phyloP scores from a whole-genome alignment of 179 eudicot genomes.

The Spinacia oleracea region DNA sequence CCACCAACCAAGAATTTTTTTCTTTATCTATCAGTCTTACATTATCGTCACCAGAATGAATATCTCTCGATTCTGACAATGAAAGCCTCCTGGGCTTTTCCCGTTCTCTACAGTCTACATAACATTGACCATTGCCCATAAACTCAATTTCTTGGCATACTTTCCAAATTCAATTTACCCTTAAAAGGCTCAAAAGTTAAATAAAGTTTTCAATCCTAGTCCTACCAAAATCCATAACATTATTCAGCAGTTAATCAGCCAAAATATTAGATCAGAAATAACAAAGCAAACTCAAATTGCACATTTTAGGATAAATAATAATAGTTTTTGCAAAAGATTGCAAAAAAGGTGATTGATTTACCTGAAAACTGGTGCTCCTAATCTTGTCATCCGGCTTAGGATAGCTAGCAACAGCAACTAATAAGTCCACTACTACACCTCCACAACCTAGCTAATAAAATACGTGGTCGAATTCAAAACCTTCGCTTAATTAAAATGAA shows the following conservation, averaged over 20 bases:
- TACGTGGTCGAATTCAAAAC: too few species aligned
- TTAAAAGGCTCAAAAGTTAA: too few species aligned
- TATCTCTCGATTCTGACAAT: too few species aligned
- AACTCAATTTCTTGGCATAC: background rate
- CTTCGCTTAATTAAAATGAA: too few species aligned
- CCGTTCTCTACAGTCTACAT: background rate
- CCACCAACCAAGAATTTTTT: too few species aligned
- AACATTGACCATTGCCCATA: background rate
- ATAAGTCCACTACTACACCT: conserved; percentile 45
- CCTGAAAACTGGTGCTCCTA: conserved; percentile 86
- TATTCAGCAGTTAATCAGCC: background rate
- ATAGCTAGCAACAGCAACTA: conserved; percentile 71
- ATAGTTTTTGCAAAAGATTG: background rate
- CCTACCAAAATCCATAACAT: background rate
- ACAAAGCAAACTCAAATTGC: background rate
- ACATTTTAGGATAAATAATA: background rate
- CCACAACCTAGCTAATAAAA: conserved; percentile 74
- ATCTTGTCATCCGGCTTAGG: conserved; percentile 93
- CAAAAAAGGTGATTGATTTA: conserved; percentile 7
- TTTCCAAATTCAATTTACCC: background rate
- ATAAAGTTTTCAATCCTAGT: background rate
- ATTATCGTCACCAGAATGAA: too few species aligned
- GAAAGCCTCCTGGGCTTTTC: too few species aligned
- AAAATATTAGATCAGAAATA: background rate
- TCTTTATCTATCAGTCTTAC: too few species aligned